Evolutionary conservation across 2,329 filamentous ascomycete species (phyloP).

Genomic region (Beauveria sp.): DNA sequence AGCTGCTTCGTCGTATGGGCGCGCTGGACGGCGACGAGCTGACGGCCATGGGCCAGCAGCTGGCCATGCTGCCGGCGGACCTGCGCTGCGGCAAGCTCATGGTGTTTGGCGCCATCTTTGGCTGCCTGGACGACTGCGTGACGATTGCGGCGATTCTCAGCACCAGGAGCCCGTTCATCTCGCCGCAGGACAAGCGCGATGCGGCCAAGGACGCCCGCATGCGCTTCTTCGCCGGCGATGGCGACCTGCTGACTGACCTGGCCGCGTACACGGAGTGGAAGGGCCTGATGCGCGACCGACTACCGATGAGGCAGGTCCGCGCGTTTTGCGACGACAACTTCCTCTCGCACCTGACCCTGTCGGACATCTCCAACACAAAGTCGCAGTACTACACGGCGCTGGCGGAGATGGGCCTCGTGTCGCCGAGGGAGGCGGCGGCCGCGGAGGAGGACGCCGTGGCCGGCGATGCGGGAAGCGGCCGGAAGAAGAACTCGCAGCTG

Average conservation of each 20-base stretch:
- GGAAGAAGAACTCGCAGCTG: constrained; percentile 36
- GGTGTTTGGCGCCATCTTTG: constrained; percentile 90
- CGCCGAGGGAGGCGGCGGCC: constrained; percentile 27
- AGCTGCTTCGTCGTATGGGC: constrained; percentile 74
- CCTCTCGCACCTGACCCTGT: constrained; percentile 73
- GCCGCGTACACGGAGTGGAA: constrained; percentile 79
- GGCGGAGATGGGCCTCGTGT: constrained; percentile 75
- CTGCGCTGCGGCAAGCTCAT: constrained; percentile 89
- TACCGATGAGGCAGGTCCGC: constrained; percentile 56
- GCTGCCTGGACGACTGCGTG: constrained; percentile 80
- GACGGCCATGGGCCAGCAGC: constrained; percentile 82
- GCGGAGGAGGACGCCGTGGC: constrained; percentile 19
- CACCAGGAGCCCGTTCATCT: constrained; percentile 77
- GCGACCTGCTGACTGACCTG: constrained; percentile 83
- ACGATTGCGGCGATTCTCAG: constrained; percentile 91
- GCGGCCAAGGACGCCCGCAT: constrained; percentile 70
- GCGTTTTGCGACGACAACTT: constrained; percentile 81
- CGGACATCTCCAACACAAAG: constrained; percentile 81
- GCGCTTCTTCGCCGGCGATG: constrained; percentile 68
- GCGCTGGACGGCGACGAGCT: constrained; percentile 79
- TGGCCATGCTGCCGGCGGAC: constrained; percentile 93
- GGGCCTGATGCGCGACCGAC: constrained; percentile 50
- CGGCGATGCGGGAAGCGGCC: constrained; percentile 19
- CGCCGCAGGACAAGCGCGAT: constrained; percentile 74
- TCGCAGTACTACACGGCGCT: constrained; percentile 81